These are phyloP conservation scores for Cenchrus americanus DNA, from an alignment of 176 grass and related monocot genomes.

Conservation along the genomic window DNA sequence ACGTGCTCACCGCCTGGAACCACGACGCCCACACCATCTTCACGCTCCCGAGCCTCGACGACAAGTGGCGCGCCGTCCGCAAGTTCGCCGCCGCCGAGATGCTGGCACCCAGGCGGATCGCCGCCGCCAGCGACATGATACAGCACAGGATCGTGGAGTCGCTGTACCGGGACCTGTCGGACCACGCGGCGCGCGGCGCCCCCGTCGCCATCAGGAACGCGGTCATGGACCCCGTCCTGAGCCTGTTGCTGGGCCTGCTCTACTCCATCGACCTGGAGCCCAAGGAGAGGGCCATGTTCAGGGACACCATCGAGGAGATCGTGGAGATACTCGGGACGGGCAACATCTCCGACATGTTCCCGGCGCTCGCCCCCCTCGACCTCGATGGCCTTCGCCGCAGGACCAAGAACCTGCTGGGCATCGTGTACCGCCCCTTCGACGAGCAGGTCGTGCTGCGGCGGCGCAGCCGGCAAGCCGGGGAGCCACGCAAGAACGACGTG, in stretches of 20 bases:
- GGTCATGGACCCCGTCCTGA: constrained; percentile 12
- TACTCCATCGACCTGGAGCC: constrained; percentile 44
- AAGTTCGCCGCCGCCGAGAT: background rate
- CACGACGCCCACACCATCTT: constrained; percentile 1
- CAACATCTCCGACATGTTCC: constrained; percentile 56
- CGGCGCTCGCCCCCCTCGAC: constrained; percentile 41
- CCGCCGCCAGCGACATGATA: background rate
- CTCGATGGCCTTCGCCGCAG: constrained; percentile 39
- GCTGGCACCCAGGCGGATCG: background rate
- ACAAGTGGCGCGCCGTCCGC: background rate
- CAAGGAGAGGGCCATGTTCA: constrained; percentile 11
- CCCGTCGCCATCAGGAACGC: constrained; percentile 2
- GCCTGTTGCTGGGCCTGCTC: constrained; percentile 24
- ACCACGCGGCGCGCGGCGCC: background rate
- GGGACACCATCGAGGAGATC: constrained; percentile 17
- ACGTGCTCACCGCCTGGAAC: background rate
- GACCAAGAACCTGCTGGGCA: background rate
- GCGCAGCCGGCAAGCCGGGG: constrained; percentile 3
- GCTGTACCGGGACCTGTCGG: background rate
- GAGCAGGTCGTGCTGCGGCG: constrained; percentile 29
- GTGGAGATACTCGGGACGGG: background rate
- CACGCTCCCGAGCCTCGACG: background rate
- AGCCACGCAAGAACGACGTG: constrained; percentile 25
- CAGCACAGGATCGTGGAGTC: background rate
- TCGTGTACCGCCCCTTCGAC: constrained; percentile 34